These are phyloP conservation scores for Craspedostauros australis DNA, from an alignment of 108 stramenopile species.

Conservation along the genomic window DNA sequence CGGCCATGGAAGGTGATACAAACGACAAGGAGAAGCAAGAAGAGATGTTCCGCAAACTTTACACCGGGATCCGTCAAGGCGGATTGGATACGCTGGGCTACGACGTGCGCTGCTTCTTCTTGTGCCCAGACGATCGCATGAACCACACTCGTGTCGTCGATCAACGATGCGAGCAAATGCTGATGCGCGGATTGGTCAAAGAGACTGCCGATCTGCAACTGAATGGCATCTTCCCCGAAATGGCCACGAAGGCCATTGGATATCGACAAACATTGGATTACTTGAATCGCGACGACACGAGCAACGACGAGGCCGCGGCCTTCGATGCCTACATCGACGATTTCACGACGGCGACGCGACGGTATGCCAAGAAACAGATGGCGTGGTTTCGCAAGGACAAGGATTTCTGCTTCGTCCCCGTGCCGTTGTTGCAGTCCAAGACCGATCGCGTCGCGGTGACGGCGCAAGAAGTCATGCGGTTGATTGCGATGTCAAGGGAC, in stretches of 20 bases:
- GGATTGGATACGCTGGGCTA: conserved; percentile 52
- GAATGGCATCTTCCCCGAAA: conserved; percentile 61
- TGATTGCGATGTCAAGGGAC: conserved; percentile 46
- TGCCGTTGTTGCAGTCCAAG: conserved; percentile 34
- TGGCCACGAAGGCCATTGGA: conserved; percentile 86
- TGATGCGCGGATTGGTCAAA: conserved; percentile 67
- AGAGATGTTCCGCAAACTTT: conserved; percentile 39
- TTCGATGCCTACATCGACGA: conserved; percentile 69
- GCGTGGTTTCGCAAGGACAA: conserved; percentile 88
- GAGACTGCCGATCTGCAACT: conserved; percentile 73
- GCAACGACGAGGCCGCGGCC: conserved; percentile 35
- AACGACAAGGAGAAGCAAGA: neutral
- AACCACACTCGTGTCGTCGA: conserved; percentile 79
- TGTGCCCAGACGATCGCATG: conserved; percentile 88
- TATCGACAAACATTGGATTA: conserved; percentile 94
- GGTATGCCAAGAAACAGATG: conserved; percentile 93
- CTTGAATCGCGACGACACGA: conserved; percentile 40
- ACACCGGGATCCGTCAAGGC: conserved; percentile 66
- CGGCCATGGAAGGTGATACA: conserved; percentile 29
- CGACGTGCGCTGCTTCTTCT: conserved; percentile 95
- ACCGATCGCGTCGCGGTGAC: conserved; percentile 36
- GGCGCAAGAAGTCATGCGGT: conserved; percentile 32
- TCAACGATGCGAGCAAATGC: conserved; percentile 88
- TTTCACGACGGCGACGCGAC: conserved; percentile 85
- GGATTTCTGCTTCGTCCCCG: conserved; percentile 77